Evolutionary conservation across 306 rosid genomes (phyloP), one percentile per base, ranked within the genome.

Genomic region (Fragaria iinumae): DNA sequence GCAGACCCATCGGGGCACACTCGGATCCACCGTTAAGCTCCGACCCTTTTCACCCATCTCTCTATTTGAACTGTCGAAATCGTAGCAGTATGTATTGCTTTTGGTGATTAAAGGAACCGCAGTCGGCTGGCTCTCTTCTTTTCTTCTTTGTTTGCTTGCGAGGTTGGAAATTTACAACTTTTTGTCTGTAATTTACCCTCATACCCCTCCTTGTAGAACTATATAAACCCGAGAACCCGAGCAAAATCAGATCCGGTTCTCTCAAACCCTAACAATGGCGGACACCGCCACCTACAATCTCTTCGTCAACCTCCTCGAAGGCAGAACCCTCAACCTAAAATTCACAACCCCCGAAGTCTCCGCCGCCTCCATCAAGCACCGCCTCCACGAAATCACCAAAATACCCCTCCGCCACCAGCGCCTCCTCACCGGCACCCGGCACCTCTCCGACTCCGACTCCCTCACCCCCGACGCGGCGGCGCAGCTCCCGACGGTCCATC

Each of bases 241-340:
- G 25, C 57, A 68, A 44, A 62, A 5, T 3, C 13, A 1, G 11
- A 0, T 3, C 2, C 7, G 11, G 11, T 34, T 34, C n/a, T 1
- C 25, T 67, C 14, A 77, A 75, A 66, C 75, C 82, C 81, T 80
- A 73, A 14, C 69, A n/a, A 90, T 90, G 97, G 93, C 75, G 76
- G 75, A 48, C 77, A 23, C 39, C 48, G 76, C 39, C 47, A 16
- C 44, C 39, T 89, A 82, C 86, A 86, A 96, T 78, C 90, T 95
- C 45, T 87, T 92, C 78, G 99, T 95, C 14, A 92, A 86, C 84
- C 88, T 91, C 53, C 72, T 96, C 29, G 86, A 90, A 44, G 93
- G 99, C 4, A 91, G 89, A 87, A 90, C 99, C 92, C 89, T 89
- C 67, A 84, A 88, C 87, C 90, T 95, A 59, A 77, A 79, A 69